A percentile compares a stretch with the other conserved stretches of the same genome.
phyloP scores from a whole-genome alignment of 2,329 filamentous ascomycete genomes.

The Ophiostoma tasmaniense region DNA sequence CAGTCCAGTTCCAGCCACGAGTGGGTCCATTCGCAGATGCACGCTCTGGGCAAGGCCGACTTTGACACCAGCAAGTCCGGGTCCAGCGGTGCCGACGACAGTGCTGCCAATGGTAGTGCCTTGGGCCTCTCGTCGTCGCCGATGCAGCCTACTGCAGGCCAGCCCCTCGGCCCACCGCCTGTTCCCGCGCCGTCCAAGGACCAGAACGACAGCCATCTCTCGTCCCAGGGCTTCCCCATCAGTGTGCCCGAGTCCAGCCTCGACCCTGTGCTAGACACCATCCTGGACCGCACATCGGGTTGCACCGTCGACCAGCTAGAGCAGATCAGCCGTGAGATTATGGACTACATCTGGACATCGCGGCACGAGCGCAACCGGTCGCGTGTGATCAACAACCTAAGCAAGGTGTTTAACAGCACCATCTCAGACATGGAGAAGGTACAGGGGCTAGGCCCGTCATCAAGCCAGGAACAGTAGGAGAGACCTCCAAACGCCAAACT shows the following conservation, averaged over 20 bases:
- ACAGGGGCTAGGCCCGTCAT: conserved; percentile 35
- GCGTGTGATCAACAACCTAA: conserved; percentile 50
- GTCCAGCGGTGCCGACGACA: not conserved
- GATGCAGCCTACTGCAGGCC: not conserved
- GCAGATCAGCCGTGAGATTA: conserved; percentile 81
- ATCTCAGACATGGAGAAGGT: conserved; percentile 57
- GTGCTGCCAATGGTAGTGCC: not conserved
- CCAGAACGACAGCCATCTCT: conserved; percentile 26
- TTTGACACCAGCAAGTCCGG: conserved; percentile 25
- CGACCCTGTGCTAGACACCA: conserved; percentile 48
- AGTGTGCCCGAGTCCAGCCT: conserved; percentile 43
- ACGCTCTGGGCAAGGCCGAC: conserved; percentile 33
- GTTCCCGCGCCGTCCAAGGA: conserved; percentile 28
- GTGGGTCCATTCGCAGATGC: conserved; percentile 53
- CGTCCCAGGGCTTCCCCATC: conserved; percentile 38
- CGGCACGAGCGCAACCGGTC: conserved; percentile 78
- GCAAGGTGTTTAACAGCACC: conserved; percentile 65
- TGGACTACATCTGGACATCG: conserved; percentile 79
- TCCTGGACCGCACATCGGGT: conserved; percentile 62
- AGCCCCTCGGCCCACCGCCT: conserved; percentile 17
- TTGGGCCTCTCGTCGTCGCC: conserved; percentile 1
- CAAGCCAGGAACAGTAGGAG: conserved; percentile 32
- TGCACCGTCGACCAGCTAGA: conserved; percentile 90
- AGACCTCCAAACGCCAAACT: not conserved
- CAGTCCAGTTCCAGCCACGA: conserved; percentile 41